Evolutionary conservation across 2,329 filamentous ascomycete species (phyloP).

Genomic region (Lasiodiplodia citricola): DNA sequence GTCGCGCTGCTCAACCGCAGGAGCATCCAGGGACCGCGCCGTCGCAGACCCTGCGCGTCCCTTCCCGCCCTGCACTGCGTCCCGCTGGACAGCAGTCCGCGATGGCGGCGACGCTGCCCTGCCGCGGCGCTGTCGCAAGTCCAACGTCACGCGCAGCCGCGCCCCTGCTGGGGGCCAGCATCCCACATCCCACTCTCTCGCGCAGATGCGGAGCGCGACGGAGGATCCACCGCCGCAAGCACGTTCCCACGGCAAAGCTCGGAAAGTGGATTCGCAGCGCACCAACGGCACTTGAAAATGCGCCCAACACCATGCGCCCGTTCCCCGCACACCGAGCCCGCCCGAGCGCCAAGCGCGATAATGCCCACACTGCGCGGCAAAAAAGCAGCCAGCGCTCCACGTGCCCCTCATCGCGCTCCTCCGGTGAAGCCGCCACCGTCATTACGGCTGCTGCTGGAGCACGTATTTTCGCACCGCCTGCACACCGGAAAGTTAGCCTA

Average conservation of each 20-base stretch:
- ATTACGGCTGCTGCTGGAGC: constrained; percentile 32
- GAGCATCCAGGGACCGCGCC: constrained; percentile 18
- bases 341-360: constrained; percentile 20
- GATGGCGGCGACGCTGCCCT: not conserved
- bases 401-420: constrained; percentile 23
- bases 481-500: constrained; percentile 28
- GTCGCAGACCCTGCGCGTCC: constrained; percentile 15
- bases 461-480: constrained; percentile 50
- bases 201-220: constrained; percentile 21
- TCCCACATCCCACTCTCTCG: constrained; percentile 22
- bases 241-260: constrained; percentile 19
- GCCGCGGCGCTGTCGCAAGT: constrained; percentile 1
- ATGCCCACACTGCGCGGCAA: constrained; percentile 2
- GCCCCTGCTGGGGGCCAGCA: not conserved
- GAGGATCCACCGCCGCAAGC: constrained; percentile 21
- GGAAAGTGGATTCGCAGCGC: constrained; percentile 22
- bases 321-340: constrained; percentile 22
- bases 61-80: not conserved
- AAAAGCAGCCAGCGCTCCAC: constrained; percentile 19
- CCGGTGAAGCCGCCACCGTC: constrained; percentile 9
- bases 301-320: constrained; percentile 14
- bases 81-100: not conserved
- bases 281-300: constrained; percentile 10
- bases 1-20: constrained; percentile 7
- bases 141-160: constrained; percentile 14